Percentiles rank a stretch among this genome's conserved stretches.
phyloP scores from a whole-genome alignment of 2,329 filamentous ascomycete genomes.

The Tothia fuscella region DNA sequence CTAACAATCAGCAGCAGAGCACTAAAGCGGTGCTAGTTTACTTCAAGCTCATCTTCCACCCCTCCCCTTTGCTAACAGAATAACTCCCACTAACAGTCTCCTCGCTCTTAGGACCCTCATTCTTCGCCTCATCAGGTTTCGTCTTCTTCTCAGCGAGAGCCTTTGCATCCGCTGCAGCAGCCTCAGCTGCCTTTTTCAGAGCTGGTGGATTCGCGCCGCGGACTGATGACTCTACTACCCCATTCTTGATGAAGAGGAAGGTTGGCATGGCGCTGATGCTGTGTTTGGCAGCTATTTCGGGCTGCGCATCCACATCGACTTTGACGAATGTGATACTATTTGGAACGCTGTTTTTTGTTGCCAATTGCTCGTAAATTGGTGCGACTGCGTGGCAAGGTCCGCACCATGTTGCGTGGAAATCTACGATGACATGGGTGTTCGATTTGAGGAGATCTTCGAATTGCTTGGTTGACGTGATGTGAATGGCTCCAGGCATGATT shows the following conservation, averaged over 20 bases:
- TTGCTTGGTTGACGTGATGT: constrained; percentile 16
- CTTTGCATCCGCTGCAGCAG: constrained; percentile 54
- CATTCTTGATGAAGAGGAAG: constrained; percentile 68
- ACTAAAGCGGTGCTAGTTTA: too few relatives aligned
- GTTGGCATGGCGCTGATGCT: constrained; percentile 70
- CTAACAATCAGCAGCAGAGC: too few relatives aligned
- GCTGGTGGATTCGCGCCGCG: constrained; percentile 57
- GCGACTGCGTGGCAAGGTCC: constrained; percentile 73
- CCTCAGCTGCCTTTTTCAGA: constrained; percentile 54
- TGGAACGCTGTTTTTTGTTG: constrained; percentile 55
- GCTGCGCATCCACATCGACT: constrained; percentile 69
- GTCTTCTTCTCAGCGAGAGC: constrained; percentile 13
- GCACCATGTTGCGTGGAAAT: constrained; percentile 87
- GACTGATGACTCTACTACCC: constrained; percentile 54
- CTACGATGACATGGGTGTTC: constrained; percentile 70
- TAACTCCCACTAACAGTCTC: constrained; percentile 8
- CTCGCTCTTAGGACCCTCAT: neutral
- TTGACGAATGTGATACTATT: constrained; percentile 73
- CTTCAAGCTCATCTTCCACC: constrained; percentile 8
- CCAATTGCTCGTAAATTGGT: constrained; percentile 68
- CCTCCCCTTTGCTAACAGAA: constrained; percentile 4
- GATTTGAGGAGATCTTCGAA: constrained; percentile 50
- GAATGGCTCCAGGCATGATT: too few relatives aligned
- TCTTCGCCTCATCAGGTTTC: neutral
- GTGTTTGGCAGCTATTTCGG: constrained; percentile 62